phyloP scores from a whole-genome alignment of 352 stramenopile species.

The Pythium myriotylum region DNA sequence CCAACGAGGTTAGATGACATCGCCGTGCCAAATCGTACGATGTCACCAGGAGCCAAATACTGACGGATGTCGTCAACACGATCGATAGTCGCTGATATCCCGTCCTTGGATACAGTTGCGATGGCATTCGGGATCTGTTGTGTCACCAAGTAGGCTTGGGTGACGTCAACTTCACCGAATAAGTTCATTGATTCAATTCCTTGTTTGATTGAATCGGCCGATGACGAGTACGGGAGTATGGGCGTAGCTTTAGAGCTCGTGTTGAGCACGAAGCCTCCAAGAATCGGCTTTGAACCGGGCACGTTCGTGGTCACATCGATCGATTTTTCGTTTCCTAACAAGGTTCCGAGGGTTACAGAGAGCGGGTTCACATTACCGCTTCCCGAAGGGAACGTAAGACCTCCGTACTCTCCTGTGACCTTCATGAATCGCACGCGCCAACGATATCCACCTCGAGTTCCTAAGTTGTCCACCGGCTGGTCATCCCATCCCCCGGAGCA shows the following conservation, averaged over 20 bases:
- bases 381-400: slow-evolving; percentile 73
- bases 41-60: slow-evolving; percentile 61
- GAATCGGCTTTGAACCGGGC: slow-evolving; percentile 49
- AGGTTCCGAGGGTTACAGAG: slow-evolving; percentile 35
- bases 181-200: slow-evolving; percentile 78
- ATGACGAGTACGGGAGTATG: slow-evolving; percentile 54
- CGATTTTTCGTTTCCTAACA: slow-evolving; percentile 48
- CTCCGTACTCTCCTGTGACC: slow-evolving; percentile 68
- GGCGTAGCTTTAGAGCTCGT: slow-evolving; percentile 45
- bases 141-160: slow-evolving; percentile 45
- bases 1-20: slow-evolving; percentile 45
- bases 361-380: slow-evolving; percentile 76
- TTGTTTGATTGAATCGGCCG: slow-evolving; percentile 62
- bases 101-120: slow-evolving; percentile 61
- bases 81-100: slow-evolving; percentile 41
- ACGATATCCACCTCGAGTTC: slow-evolving; percentile 81
- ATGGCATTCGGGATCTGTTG: slow-evolving; percentile 61
- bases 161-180: slow-evolving; percentile 76
- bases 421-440: slow-evolving; percentile 80
- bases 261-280: slow-evolving; percentile 56
- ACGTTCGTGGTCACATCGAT: slow-evolving; percentile 62
- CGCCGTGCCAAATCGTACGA: slow-evolving; percentile 62
- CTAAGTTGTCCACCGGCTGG: slow-evolving; percentile 65
- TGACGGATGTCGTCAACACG: slow-evolving; percentile 65
- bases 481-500: slow-evolving; percentile 93